A percentile compares a stretch with the other conserved stretches of the same genome.
Conservation (phyloP, 257 asterid species). For the Euphrasia confusa region DNA sequence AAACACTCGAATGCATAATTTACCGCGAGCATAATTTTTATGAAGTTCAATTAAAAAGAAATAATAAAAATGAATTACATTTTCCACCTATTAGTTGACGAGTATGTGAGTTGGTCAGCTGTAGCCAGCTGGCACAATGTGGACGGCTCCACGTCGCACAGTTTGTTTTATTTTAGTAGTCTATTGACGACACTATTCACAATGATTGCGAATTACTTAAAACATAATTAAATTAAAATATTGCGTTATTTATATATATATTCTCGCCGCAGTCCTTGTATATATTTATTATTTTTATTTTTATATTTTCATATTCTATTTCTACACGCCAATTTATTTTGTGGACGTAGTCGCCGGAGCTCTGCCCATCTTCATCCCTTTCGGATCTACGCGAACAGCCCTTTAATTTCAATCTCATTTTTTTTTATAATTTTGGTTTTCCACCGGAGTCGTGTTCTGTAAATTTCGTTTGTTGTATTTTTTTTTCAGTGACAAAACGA, state of each 20-base stretch:
- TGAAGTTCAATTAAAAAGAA: background rate
- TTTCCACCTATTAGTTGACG: conserved; percentile 20
- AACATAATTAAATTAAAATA: too few species aligned
- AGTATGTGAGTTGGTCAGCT: conserved; percentile 24
- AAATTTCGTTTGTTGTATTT: background rate
- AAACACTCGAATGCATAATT: too few species aligned
- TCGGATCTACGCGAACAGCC: conserved; percentile 28
- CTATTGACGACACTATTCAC: background rate
- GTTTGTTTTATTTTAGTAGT: too few species aligned
- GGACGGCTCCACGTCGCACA: conserved; percentile 27
- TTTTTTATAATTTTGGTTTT: conserved; percentile 8
- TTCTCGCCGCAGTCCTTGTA: conserved; percentile 23
- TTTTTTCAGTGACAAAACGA: conserved; percentile 18
- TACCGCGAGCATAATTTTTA: too few species aligned
- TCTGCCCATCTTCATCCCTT: conserved; percentile 24
- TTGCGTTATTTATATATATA: background rate
- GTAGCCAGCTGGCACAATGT: conserved; percentile 42
- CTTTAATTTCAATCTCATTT: conserved; percentile 17
- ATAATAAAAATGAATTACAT: conserved; percentile 2
- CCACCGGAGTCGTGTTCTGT: background rate
- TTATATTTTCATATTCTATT: conserved; percentile 28
- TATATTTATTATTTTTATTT: conserved; percentile 17
- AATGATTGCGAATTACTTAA: background rate
- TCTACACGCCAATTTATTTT: conserved; percentile 28
- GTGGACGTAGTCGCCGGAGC: conserved; percentile 61